phyloP scores from a whole-genome alignment of 2,329 filamentous ascomycete species.

The Sclerotiophoma versabilis region DNA sequence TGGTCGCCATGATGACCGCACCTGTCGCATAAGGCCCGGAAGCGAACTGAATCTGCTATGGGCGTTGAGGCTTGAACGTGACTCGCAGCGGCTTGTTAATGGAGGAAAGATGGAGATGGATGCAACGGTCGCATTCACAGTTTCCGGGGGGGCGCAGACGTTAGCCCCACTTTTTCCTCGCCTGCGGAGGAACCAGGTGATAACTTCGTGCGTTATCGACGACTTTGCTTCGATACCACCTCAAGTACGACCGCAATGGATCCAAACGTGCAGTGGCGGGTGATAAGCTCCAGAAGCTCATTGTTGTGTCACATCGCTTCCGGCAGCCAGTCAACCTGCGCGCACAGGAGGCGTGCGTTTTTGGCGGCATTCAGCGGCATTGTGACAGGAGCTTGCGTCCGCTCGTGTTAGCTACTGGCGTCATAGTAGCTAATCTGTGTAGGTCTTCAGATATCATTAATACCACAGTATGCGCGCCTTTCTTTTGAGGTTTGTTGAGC shows the following conservation, averaged over 20 bases:
- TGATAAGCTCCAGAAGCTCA: conserved; percentile 20
- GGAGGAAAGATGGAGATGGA: conserved; percentile 42
- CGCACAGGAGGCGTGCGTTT: conserved; percentile 29
- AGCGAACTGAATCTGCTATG: conserved; percentile 35
- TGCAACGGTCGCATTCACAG: conserved; percentile 46
- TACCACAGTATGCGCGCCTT: conserved; percentile 21
- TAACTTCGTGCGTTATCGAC: conserved; percentile 32
- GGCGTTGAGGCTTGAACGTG: conserved; percentile 43
- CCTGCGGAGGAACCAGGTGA: conserved; percentile 26
- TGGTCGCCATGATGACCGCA: conserved; percentile 62
- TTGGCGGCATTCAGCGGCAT: conserved; percentile 16
- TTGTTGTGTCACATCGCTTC: conserved; percentile 38
- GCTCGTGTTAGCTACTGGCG: conserved; percentile 24
- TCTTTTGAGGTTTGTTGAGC: conserved; percentile 32
- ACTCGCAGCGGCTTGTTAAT: conserved; percentile 42
- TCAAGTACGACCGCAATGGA: conserved; percentile 31
- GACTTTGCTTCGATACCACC: conserved; percentile 40
- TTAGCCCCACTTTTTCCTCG: conserved; percentile 31
- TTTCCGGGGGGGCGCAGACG: conserved; percentile 30
- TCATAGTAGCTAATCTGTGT: conserved; percentile 15
- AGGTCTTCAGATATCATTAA: conserved; percentile 29
- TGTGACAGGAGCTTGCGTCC: conserved; percentile 22
- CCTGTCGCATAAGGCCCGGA: conserved; percentile 32
- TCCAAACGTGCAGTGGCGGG: conserved; percentile 7
- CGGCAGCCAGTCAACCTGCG: conserved; percentile 20